Evolutionary conservation across 805 yeast genomes (phyloP).

Genomic region (Nakazawaea wyomingensis): DNA sequence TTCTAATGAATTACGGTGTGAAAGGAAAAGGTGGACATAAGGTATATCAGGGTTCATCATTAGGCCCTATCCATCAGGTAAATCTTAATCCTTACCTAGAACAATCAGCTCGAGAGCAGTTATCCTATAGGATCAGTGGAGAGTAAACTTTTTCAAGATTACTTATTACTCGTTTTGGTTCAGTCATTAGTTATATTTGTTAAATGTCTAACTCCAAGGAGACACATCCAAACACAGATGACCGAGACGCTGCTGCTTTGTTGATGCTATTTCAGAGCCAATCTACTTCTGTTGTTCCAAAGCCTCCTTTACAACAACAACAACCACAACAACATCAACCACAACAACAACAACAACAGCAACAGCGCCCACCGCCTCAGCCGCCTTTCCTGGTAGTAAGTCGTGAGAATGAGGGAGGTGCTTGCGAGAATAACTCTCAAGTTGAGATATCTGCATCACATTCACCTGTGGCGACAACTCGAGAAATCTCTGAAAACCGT

Average conservation of each 20-base stretch:
- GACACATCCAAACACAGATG: conserved; percentile 13
- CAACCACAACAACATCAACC: conserved; percentile 4
- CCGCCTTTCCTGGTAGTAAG: not conserved
- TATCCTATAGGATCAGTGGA: too few species aligned
- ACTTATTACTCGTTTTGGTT: too few species aligned
- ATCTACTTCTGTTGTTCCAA: conserved; percentile 11
- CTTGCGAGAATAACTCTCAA: too few species aligned
- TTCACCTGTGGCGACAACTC: not conserved
- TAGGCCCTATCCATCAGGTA: too few species aligned
- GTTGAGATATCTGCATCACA: not conserved
- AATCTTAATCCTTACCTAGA: too few species aligned
- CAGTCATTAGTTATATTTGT: too few species aligned
- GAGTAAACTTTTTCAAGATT: not conserved
- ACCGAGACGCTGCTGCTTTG: conserved; percentile 34
- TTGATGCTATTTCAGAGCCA: conserved; percentile 33
- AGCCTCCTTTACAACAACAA: conserved; percentile 1
- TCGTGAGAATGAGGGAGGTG: too few species aligned
- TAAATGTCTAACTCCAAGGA: not conserved
- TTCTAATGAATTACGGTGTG: too few species aligned
- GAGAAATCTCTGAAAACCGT: not conserved
- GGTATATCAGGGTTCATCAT: too few species aligned
- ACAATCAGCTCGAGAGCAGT: too few species aligned
- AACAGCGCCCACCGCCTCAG: not conserved
- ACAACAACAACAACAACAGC: not conserved
- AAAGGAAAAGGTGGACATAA: not conserved